A percentile compares a stretch with the other conserved stretches of the same genome.
Evolutionary conservation across 2,329 filamentous ascomycete species (phyloP).

Genomic region (Colletotrichum gigasporum): DNA sequence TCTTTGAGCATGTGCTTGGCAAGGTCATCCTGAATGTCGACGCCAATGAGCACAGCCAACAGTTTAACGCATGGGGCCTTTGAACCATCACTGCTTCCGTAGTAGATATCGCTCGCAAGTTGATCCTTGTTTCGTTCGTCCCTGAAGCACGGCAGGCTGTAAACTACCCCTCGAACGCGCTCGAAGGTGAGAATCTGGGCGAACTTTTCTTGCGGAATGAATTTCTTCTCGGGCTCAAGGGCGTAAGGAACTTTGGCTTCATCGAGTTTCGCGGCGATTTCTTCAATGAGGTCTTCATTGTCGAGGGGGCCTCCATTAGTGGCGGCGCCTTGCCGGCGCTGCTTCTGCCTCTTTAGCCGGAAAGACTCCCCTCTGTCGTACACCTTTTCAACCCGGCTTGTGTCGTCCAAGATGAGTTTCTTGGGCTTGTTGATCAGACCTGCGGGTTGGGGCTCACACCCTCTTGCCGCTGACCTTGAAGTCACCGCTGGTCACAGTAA

Average conservation of each 20-base stretch:
- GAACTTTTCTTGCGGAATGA: not conserved
- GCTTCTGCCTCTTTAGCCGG: not conserved
- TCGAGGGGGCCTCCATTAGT: too few species aligned
- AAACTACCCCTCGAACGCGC: not conserved
- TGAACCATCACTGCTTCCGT: not conserved
- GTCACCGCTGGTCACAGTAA: not conserved
- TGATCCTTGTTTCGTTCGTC: not conserved
- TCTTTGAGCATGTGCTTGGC: not conserved
- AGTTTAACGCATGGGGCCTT: not conserved
- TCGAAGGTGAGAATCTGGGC: not conserved
- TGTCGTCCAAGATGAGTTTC: constrained; percentile 5
- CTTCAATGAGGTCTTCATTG: not conserved
- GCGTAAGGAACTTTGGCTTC: not conserved
- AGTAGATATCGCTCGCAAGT: not conserved
- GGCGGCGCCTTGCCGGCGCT: too few species aligned
- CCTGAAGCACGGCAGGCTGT: not conserved
- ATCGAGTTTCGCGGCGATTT: not conserved
- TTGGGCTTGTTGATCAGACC: not conserved
- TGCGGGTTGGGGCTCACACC: not conserved
- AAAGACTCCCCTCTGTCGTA: not conserved
- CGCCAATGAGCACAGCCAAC: not conserved
- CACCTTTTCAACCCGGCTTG: not conserved
- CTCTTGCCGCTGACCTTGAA: not conserved
- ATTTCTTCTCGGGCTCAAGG: constrained; percentile 1
- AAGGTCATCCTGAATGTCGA: not conserved